Evolutionary conservation across 345 rosid genomes (phyloP).

Genomic region (Euphorbia tirucalli): DNA sequence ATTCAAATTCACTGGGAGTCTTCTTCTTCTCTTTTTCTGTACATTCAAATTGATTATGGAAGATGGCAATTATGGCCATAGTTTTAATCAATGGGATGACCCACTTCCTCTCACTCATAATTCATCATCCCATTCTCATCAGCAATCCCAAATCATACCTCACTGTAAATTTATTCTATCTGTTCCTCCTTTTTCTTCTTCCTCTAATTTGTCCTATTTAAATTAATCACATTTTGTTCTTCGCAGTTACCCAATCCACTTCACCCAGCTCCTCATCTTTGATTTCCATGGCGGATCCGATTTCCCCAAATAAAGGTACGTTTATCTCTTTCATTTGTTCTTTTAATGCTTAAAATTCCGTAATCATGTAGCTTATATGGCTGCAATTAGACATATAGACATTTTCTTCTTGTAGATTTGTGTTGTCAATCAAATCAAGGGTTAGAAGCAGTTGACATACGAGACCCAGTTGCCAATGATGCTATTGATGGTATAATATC

Average conservation of each 20-base stretch:
- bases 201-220: background rate
- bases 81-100: conserved; percentile 38
- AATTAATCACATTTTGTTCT: background rate
- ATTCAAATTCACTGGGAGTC: background rate
- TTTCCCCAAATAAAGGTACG: conserved; percentile 6
- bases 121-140: conserved; percentile 32
- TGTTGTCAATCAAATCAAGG: conserved; percentile 8
- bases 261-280: conserved; percentile 3
- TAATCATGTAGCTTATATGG: background rate
- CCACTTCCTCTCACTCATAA: conserved; percentile 55
- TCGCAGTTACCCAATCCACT: conserved; percentile 26
- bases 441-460: conserved; percentile 11
- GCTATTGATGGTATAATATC: conserved; percentile 22
- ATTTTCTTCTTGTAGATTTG: conserved; percentile 12
- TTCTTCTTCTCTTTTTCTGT: background rate
- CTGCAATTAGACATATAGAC: background rate
- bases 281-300: conserved; percentile 37
- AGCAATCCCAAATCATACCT: conserved; percentile 13
- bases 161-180: conserved; percentile 25
- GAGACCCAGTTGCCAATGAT: conserved; percentile 9
- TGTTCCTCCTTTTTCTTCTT: background rate
- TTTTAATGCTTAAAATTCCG: background rate
- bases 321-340: background rate
- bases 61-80: conserved; percentile 5
- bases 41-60: conserved; percentile 11